Evolutionary conservation across 2,329 filamentous ascomycete genomes (phyloP), one percentile per base, ranked within the genome.

Genomic region (Fusarium multiceps): DNA sequence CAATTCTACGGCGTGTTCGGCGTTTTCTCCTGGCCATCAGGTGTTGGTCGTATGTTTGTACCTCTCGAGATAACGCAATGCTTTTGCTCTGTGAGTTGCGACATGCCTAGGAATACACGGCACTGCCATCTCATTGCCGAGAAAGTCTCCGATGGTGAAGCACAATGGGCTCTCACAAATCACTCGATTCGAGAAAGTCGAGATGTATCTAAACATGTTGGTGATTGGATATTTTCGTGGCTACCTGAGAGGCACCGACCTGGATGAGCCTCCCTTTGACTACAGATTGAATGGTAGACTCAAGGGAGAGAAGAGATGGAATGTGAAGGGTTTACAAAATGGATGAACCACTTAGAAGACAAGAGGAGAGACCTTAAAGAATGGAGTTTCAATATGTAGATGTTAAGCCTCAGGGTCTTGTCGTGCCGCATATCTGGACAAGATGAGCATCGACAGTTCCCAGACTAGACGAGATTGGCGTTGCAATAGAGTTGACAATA

Each of bases 1-100:
- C 7, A 37, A 40, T 37, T 37, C 71, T 62, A 57, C 54, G 47
- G 50, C 59, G 66, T 62, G 25, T 16, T 25, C 41, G 47, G 46
- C 12, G 12, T 41, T 37, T 53, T 70, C 23, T 59, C 65, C 59
- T 66, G 66, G 59, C 64, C 49, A 55, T 74, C 61, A 72, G 56
- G 41, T 64, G 71, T 45, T 71, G 43, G 56, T 72, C 67, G 67
- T n/a, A 37, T 12, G 72, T 62, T 74, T 45, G 43, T 12, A 34
- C 27, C 48, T 46, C 42, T 57, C 42, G 46, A 60, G 41, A 49
- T 34, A 20, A n/a, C 30, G 50, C 20, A 40, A 28, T 42, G n/a
- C 13, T 47, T 20, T 60, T 37, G 43, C 34, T 20, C 27, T 32
- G 9, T 55, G 49, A 28, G 49, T 20, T 28, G 49, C n/a, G 40